phyloP scores from a whole-genome alignment of 345 rosid genomes.

The Erysimum cheiranthoides region DNA sequence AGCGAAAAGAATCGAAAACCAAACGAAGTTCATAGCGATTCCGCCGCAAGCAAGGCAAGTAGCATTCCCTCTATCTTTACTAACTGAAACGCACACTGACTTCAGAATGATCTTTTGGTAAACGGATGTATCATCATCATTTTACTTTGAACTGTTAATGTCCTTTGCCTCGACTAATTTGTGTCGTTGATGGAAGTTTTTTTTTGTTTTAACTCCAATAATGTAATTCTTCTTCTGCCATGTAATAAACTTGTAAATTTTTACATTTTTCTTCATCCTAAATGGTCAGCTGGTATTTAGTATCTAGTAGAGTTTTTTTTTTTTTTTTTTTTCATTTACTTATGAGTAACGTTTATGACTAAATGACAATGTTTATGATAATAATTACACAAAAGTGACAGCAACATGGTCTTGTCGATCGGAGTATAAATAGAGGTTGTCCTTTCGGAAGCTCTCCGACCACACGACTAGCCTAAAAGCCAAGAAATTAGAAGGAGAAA shows the following conservation, averaged over 20 bases:
- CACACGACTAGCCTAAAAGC: not conserved
- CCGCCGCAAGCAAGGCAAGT: slow-evolving; percentile 32
- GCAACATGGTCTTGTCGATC: not conserved
- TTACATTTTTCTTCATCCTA: not conserved
- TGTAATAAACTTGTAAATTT: slow-evolving; percentile 8
- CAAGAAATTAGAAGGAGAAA: not conserved
- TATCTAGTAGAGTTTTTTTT: too few relatives aligned
- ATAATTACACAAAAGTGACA: not conserved
- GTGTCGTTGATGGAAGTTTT: slow-evolving; percentile 10
- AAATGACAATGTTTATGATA: too few relatives aligned
- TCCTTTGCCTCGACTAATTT: slow-evolving; percentile 14
- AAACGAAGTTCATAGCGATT: slow-evolving; percentile 12
- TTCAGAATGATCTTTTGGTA: slow-evolving; percentile 14
- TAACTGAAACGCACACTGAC: not conserved
- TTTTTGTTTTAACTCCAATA: slow-evolving; percentile 1
- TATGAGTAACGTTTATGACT: too few relatives aligned
- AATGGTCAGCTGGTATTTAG: not conserved
- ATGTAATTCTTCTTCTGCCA: slow-evolving; percentile 2
- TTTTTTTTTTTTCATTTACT: too few relatives aligned
- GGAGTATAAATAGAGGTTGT: not conserved
- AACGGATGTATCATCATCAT: not conserved
- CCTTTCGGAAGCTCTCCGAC: not conserved
- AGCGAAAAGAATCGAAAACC: slow-evolving; percentile 25
- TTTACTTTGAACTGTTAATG: not conserved
- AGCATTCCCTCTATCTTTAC: slow-evolving; percentile 7